phyloP scores from a whole-genome alignment of 164 flowering plant genomes.

The Chloranthus sessilifolius region DNA sequence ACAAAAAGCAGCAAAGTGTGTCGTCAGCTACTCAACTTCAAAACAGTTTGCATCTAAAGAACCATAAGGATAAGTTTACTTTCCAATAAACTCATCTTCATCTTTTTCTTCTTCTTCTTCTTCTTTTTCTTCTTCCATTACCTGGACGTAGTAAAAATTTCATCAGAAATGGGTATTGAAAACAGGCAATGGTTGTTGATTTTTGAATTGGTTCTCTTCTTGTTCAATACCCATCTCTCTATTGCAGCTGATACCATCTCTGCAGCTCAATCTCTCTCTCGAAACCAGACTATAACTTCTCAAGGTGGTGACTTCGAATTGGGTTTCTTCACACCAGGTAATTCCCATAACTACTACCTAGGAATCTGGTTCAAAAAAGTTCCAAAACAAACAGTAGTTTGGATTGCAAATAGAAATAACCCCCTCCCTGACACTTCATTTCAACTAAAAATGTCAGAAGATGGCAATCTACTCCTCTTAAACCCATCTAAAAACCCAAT shows the following conservation, averaged over 20 bases:
- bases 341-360: conserved; percentile 16
- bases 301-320: conserved; percentile 15
- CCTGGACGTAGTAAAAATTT: too few species aligned
- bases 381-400: conserved; percentile 12
- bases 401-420: conserved; percentile 27
- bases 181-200: background rate
- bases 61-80: too few species aligned
- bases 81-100: too few species aligned
- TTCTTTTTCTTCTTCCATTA: too few species aligned
- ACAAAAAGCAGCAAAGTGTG: too few species aligned
- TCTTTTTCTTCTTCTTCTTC: too few species aligned
- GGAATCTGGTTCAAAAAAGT: conserved; percentile 20
- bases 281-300: conserved; percentile 17
- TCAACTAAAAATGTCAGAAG: conserved; percentile 14
- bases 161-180: background rate
- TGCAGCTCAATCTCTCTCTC: conserved; percentile 16
- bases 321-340: conserved; percentile 22
- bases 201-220: background rate
- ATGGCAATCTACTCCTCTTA: conserved; percentile 27
- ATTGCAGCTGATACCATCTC: conserved; percentile 7
- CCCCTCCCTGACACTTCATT: conserved; percentile 16
- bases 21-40: too few species aligned
- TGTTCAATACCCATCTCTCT: background rate
- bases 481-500: background rate
- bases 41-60: too few species aligned